phyloP scores from a whole-genome alignment of 2,329 filamentous ascomycete species.

The Trichoderma endophyticum region DNA sequence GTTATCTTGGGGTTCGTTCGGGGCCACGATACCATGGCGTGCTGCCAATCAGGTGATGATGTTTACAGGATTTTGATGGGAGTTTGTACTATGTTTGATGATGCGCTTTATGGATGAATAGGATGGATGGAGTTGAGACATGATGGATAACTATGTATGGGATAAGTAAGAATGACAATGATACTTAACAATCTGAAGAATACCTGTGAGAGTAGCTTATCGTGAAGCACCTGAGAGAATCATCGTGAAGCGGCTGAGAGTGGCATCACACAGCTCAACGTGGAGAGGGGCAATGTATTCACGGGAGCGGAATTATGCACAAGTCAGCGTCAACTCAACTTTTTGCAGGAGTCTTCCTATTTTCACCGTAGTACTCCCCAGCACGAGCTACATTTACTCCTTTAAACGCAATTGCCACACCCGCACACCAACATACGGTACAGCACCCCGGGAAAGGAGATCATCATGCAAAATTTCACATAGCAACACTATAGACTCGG shows the following conservation, averaged over 20 bases:
- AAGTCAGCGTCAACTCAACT: background rate
- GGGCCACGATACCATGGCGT: background rate
- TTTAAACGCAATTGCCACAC: too few species aligned
- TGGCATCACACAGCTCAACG: background rate
- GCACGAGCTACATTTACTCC: too few species aligned
- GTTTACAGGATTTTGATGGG: background rate
- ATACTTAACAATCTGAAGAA: background rate
- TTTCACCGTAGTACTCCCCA: too few species aligned
- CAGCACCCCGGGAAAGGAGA: too few species aligned
- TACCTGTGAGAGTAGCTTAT: background rate
- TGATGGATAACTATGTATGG: background rate
- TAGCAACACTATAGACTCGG: too few species aligned
- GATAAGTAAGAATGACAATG: background rate
- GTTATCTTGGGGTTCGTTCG: slow-evolving; percentile 25
- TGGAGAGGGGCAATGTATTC: background rate
- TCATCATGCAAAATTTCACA: too few species aligned
- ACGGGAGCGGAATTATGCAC: background rate
- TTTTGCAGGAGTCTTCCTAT: too few species aligned
- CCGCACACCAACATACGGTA: too few species aligned
- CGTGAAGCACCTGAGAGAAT: background rate
- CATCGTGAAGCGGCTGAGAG: background rate
- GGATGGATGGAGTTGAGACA: background rate
- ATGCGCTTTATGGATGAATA: background rate
- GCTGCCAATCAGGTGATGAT: slow-evolving; percentile 13
- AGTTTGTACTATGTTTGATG: background rate